A percentile compares a stretch with the other conserved stretches of the same genome.
phyloP scores from a whole-genome alignment of 805 yeast genomes.

The Starmerella khaoyaiensis region DNA sequence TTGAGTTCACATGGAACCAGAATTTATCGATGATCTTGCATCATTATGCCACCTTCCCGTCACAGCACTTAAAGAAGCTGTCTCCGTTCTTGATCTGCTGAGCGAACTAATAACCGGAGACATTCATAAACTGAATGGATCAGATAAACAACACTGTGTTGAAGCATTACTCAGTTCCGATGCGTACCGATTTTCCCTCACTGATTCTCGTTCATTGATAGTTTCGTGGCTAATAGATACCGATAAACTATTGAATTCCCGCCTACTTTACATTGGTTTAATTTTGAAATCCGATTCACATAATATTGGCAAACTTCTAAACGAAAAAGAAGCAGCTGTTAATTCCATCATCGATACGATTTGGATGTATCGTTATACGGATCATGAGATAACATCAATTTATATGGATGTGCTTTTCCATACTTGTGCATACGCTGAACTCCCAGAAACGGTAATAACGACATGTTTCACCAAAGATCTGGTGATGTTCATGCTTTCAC shows the following conservation, averaged over 20 bases:
- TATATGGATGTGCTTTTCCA: conserved; percentile 31
- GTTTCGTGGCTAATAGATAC: conserved; percentile 3
- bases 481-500: conserved; percentile 36
- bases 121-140: conserved; percentile 1
- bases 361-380: conserved; percentile 30
- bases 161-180: conserved; percentile 6
- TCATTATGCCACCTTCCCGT: conserved; percentile 4
- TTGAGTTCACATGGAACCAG: conserved; percentile 2
- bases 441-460: conserved; percentile 3
- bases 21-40: conserved; percentile 5
- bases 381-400: conserved; percentile 32
- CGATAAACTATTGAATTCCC: conserved; percentile 11
- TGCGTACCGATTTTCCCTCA: conserved; percentile 8
- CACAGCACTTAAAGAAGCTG: conserved; percentile 2
- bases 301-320: not conserved
- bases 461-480: conserved; percentile 33
- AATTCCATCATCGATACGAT: conserved; percentile 30
- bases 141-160: conserved; percentile 2
- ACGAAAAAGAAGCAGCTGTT: conserved; percentile 2
- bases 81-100: conserved; percentile 9
- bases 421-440: conserved; percentile 5
- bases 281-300: conserved; percentile 5
- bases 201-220: conserved; percentile 4
- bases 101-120: conserved; percentile 10
- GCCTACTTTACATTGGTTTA: conserved; percentile 6